A percentile compares a stretch with the other conserved stretches of the same genome.
phyloP scores from a whole-genome alignment of 2,329 filamentous ascomycete genomes.

The Pestalotiopsis sp. region DNA sequence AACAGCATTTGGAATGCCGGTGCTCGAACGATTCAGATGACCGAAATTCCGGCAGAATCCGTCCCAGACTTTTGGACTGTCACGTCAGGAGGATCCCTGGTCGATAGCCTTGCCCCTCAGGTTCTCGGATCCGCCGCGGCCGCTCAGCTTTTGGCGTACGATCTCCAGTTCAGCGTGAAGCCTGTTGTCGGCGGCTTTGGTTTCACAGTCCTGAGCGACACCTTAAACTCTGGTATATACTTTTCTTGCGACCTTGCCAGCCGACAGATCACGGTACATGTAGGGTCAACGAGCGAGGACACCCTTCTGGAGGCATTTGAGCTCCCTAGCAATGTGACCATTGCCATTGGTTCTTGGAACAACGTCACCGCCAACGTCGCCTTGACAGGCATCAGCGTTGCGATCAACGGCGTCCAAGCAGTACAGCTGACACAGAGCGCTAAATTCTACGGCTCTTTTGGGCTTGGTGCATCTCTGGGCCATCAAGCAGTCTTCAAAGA shows the following conservation, averaged over 20 bases:
- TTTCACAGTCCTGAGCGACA: conserved; percentile 32
- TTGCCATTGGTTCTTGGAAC: conserved; percentile 15
- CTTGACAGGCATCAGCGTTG: conserved; percentile 22
- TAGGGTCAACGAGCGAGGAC: conserved; percentile 16
- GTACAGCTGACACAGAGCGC: conserved; percentile 29
- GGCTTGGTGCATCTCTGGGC: conserved; percentile 32
- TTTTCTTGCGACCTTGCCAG: conserved; percentile 26
- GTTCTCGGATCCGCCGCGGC: conserved; percentile 18
- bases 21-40: conserved; percentile 34
- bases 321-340: conserved; percentile 10
- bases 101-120: conserved; percentile 31
- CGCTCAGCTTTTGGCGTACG: conserved; percentile 24
- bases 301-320: background rate
- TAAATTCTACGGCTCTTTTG: conserved; percentile 32
- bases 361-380: conserved; percentile 17
- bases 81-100: conserved; percentile 27
- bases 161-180: conserved; percentile 30
- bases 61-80: conserved; percentile 31
- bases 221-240: conserved; percentile 31
- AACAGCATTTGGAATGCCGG: conserved; percentile 33
- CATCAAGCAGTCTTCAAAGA: conserved; percentile 30
- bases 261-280: conserved; percentile 18
- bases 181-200: conserved; percentile 30
- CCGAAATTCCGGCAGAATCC: conserved; percentile 28
- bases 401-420: conserved; percentile 21